Conservation (phyloP, 2,329 filamentous ascomycete species). For the Lojkania enalia region DNA sequence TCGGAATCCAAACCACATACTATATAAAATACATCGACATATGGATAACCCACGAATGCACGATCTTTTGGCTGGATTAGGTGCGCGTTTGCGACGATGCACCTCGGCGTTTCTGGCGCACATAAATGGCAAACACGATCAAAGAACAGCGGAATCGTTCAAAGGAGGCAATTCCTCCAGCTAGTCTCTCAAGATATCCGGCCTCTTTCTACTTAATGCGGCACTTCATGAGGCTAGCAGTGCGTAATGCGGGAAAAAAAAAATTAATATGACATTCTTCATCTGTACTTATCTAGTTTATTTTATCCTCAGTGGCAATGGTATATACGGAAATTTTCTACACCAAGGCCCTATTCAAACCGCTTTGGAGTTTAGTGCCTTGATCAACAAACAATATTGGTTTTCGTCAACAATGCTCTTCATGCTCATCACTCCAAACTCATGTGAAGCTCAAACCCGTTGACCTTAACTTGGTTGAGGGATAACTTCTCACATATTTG, state of each 20-base stretch:
- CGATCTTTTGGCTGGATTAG: constrained; percentile 2
- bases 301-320: too few relatives aligned
- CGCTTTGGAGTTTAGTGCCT: too few relatives aligned
- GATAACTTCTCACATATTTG: too few relatives aligned
- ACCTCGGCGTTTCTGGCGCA: constrained; percentile 7
- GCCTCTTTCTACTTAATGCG: neutral
- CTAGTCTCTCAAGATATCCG: neutral
- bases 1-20: neutral
- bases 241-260: constrained; percentile 6
- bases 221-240: constrained; percentile 1
- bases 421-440: too few relatives aligned
- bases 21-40: constrained; percentile 2
- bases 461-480: too few relatives aligned
- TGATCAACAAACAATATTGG: too few relatives aligned
- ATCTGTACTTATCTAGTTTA: too few relatives aligned
- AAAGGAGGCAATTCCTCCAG: constrained; percentile 15
- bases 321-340: too few relatives aligned
- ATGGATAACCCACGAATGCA: constrained; percentile 4
- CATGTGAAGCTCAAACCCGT: too few relatives aligned
- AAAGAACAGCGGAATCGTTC: constrained; percentile 15
- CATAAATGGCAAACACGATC: neutral
- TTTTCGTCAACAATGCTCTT: too few relatives aligned
- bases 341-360: too few relatives aligned
- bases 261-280: too few relatives aligned
- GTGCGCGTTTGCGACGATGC: constrained; percentile 1